A percentile compares a stretch with the other conserved stretches of the same genome.
Evolutionary conservation across 371 early-diverging fungal species (phyloP).

Genomic region (Haplosporangium sp.): DNA sequence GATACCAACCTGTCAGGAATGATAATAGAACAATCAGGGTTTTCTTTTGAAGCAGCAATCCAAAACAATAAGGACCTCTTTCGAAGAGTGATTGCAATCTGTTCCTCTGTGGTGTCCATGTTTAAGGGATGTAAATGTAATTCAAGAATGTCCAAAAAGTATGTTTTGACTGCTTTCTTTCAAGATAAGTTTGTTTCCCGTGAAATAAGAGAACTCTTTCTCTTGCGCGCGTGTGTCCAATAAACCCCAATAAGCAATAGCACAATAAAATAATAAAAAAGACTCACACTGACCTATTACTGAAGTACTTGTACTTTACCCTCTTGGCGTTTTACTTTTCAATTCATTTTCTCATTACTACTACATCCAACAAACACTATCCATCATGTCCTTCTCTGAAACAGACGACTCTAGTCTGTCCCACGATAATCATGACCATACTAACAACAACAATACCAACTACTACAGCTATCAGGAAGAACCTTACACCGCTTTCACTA

Average conservation of each 20-base stretch:
- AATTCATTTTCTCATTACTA: not conserved
- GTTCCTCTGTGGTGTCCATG: constrained; percentile 17
- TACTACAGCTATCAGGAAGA: not conserved
- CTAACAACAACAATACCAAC: not conserved
- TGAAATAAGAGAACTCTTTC: no score
- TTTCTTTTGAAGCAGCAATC: constrained; percentile 50
- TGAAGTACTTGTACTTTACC: not conserved
- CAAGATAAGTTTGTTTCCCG: no score
- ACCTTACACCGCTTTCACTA: constrained; percentile 53
- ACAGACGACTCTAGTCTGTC: constrained; percentile 17
- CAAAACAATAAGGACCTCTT: constrained; percentile 61
- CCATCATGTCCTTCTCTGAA: constrained; percentile 39
- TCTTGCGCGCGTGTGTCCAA: no score
- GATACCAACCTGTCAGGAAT: constrained; percentile 43
- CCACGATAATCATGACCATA: constrained; percentile 17
- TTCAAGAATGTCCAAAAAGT: not conserved
- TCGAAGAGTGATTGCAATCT: constrained; percentile 49
- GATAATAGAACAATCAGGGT: constrained; percentile 41
- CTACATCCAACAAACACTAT: not conserved
- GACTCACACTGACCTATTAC: no score
- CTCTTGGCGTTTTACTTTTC: constrained; percentile 3
- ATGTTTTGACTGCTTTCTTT: not conserved
- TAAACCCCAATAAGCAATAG: no score
- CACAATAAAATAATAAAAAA: no score
- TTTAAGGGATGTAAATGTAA: not conserved